Evolutionary conservation across 106 monocot genomes (phyloP).

Genomic region (Alisma plantagoaquatica): DNA sequence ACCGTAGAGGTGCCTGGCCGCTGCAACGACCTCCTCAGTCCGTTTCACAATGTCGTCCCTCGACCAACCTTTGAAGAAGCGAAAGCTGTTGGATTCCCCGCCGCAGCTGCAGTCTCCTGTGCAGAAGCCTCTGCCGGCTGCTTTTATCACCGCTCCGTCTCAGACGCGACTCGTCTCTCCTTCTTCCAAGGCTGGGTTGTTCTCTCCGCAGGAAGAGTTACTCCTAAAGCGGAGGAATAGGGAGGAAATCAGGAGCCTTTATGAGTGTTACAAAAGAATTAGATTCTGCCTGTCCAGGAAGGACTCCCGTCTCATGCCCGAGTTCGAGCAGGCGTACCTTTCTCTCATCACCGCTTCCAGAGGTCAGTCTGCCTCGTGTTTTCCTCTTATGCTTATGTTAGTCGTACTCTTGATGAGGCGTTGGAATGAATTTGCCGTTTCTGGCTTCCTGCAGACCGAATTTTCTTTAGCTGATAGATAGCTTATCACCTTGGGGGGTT

Average conservation of each 20-base stretch:
- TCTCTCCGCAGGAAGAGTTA: constrained; percentile 72
- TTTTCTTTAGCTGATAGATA: background rate
- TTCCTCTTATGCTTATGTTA: background rate
- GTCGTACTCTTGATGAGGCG: background rate
- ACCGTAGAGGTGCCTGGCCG: too few species aligned
- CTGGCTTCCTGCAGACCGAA: background rate
- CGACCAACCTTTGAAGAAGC: constrained; percentile 87
- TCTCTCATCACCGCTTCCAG: constrained; percentile 77
- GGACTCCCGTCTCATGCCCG: constrained; percentile 55
- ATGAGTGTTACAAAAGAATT: constrained; percentile 73
- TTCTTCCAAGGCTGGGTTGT: too few species aligned
- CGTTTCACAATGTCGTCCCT: too few species aligned
- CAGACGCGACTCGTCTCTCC: too few species aligned
- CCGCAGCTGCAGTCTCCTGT: constrained; percentile 11
- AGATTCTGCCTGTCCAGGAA: constrained; percentile 57
- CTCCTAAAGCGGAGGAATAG: constrained; percentile 44
- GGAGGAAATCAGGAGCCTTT: constrained; percentile 66
- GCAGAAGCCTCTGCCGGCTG: too few species aligned
- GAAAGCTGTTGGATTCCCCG: constrained; percentile 34
- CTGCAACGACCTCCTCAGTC: too few species aligned
- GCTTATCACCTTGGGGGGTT: too few species aligned
- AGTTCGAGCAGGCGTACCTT: constrained; percentile 90
- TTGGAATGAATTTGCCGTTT: too few species aligned
- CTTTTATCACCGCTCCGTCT: too few species aligned
- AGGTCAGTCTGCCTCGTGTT: constrained; percentile 32